Evolutionary conservation across 805 yeast species (phyloP).

Genomic region (Sugiyamaella valdiviana): DNA sequence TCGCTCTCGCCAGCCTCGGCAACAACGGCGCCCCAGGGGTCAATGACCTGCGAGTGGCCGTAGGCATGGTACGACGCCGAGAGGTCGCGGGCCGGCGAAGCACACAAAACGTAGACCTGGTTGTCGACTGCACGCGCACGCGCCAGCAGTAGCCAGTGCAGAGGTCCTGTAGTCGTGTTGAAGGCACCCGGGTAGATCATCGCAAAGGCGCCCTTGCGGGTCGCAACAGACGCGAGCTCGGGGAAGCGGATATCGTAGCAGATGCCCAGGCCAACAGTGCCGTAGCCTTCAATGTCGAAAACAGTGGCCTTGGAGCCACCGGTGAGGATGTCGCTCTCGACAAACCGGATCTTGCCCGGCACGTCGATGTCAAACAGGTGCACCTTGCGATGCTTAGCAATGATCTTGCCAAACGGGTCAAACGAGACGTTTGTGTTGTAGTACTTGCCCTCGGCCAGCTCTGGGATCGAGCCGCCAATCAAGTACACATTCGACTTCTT

Average conservation of each 20-base stretch:
- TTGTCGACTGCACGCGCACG: constrained; percentile 84
- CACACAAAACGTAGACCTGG: constrained; percentile 77
- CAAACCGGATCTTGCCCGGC: constrained; percentile 83
- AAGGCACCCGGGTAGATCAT: constrained; percentile 89
- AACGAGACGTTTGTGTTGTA: constrained; percentile 75
- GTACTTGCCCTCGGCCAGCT: constrained; percentile 52
- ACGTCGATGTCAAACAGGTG: constrained; percentile 91
- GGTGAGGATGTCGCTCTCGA: constrained; percentile 67
- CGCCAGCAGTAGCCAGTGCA: constrained; percentile 82
- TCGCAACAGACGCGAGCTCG: constrained; percentile 69
- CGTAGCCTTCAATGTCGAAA: constrained; percentile 55
- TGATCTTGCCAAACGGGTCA: constrained; percentile 60
- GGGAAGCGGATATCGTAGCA: constrained; percentile 95
- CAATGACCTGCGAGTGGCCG: constrained; percentile 80
- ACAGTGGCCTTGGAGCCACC: constrained; percentile 83
- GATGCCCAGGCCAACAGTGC: constrained; percentile 73
- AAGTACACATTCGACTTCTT: constrained; percentile 53
- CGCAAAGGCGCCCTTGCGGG: constrained; percentile 63
- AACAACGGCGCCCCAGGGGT: constrained; percentile 81
- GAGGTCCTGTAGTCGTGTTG: constrained; percentile 85
- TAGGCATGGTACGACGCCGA: constrained; percentile 74
- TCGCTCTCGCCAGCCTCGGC: constrained; percentile 77
- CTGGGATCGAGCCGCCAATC: constrained; percentile 93
- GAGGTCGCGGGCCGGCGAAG: constrained; percentile 87
- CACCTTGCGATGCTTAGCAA: constrained; percentile 85